phyloP scores from a whole-genome alignment of 2,329 filamentous ascomycete genomes.

The Alternaria sp. region DNA sequence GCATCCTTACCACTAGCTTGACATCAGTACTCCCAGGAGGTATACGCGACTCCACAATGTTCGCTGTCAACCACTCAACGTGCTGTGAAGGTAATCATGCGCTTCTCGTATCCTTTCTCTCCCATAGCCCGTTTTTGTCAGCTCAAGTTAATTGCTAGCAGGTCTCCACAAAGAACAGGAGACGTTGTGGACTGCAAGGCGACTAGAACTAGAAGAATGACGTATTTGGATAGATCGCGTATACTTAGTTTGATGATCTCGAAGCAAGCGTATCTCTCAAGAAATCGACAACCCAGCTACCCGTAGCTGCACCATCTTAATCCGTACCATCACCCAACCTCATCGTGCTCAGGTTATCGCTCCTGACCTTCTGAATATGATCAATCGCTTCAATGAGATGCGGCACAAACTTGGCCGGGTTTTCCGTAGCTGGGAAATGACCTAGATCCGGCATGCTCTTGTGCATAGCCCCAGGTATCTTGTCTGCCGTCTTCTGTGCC shows the following conservation, averaged over 20 bases:
- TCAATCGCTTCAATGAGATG: conserved; percentile 52
- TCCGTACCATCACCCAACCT: conserved; percentile 41
- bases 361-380: conserved; percentile 48
- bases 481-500: conserved; percentile 57
- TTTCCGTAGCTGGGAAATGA: conserved; percentile 60
- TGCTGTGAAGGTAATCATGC: too few species aligned
- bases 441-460: conserved; percentile 58
- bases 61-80: too few species aligned
- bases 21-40: too few species aligned
- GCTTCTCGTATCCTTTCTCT: too few species aligned
- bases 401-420: conserved; percentile 51
- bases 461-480: conserved; percentile 58
- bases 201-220: background rate
- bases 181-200: too few species aligned
- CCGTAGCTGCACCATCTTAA: background rate
- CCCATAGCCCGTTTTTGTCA: too few species aligned
- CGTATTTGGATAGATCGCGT: background rate
- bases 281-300: background rate
- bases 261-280: too few species aligned
- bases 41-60: too few species aligned
- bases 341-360: conserved; percentile 43
- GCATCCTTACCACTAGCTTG: background rate
- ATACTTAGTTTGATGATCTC: background rate
- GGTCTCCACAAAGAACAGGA: too few species aligned
- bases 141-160: too few species aligned